A percentile compares a stretch with the other conserved stretches of the same genome.
Evolutionary conservation across 1,284 basidiomycete genomes (phyloP).

Genomic region (Athelia sp.): DNA sequence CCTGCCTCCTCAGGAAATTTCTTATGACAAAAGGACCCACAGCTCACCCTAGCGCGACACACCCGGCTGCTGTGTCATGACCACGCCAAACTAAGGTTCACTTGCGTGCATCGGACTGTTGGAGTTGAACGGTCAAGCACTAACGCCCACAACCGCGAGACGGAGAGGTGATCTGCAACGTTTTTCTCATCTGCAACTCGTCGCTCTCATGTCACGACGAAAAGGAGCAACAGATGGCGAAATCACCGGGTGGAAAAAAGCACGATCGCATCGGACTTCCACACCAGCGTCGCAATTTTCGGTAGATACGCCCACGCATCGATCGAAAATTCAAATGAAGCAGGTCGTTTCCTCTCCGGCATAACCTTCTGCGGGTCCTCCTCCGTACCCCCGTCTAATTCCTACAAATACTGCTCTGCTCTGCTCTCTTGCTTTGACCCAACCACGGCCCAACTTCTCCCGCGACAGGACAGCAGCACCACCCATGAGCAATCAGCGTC

Average conservation of each 20-base stretch:
- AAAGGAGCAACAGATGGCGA: too few species aligned
- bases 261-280: conserved; percentile 1
- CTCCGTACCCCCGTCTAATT: background rate
- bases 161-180: too few species aligned
- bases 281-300: background rate
- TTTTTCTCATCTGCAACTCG: too few species aligned
- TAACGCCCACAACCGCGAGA: too few species aligned
- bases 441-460: background rate
- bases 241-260: background rate
- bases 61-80: too few species aligned
- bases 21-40: too few species aligned
- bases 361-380: background rate
- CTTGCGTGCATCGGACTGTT: too few species aligned
- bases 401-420: background rate
- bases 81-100: too few species aligned
- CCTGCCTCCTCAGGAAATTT: too few species aligned
- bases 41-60: too few species aligned
- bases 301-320: background rate
- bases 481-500: background rate
- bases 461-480: background rate
- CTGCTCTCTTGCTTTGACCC: background rate
- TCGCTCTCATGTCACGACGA: too few species aligned
- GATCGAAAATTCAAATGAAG: background rate
- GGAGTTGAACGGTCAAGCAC: too few species aligned
- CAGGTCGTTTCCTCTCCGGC: background rate